These are phyloP conservation scores for Astragalus membranaceus DNA, from an alignment of 306 rosid genomes.

Conservation along the genomic window DNA sequence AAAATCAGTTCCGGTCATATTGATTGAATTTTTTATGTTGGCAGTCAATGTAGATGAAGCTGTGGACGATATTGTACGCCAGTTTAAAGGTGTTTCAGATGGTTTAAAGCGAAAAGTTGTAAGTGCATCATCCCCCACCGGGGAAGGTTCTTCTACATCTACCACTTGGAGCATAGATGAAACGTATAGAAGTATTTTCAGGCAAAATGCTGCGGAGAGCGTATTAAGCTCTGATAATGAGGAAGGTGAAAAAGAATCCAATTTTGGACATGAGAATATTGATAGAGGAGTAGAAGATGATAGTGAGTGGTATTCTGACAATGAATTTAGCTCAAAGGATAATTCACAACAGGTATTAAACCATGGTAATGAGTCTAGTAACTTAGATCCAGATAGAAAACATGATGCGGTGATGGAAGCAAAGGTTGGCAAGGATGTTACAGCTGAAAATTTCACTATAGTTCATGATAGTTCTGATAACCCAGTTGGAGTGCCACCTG, in stretches of 20 bases:
- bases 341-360: slow-evolving; percentile 39
- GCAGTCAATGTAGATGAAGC: slow-evolving; percentile 98
- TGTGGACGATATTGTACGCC: slow-evolving; percentile 91
- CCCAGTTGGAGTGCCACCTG: slow-evolving; percentile 83
- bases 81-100: slow-evolving; percentile 93
- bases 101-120: slow-evolving; percentile 74
- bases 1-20: too few relatives aligned
- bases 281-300: slow-evolving; percentile 30
- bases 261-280: slow-evolving; percentile 27
- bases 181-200: slow-evolving; percentile 24
- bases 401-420: slow-evolving; percentile 27
- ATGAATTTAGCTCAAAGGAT: slow-evolving; percentile 61
- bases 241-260: slow-evolving; percentile 44
- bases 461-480: slow-evolving; percentile 40
- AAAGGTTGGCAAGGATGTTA: slow-evolving; percentile 40
- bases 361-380: slow-evolving; percentile 30
- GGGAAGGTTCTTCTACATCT: slow-evolving; percentile 39
- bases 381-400: slow-evolving; percentile 43
- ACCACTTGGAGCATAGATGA: slow-evolving; percentile 39
- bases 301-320: slow-evolving; percentile 65
- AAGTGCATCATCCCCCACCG: slow-evolving; percentile 42
- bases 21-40: slow-evolving; percentile 8
- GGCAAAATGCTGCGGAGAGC: slow-evolving; percentile 42
- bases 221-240: slow-evolving; percentile 61
- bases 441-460: slow-evolving; percentile 26